phyloP scores from a whole-genome alignment of 148 eudicot genomes.

The Cornus suecica region DNA sequence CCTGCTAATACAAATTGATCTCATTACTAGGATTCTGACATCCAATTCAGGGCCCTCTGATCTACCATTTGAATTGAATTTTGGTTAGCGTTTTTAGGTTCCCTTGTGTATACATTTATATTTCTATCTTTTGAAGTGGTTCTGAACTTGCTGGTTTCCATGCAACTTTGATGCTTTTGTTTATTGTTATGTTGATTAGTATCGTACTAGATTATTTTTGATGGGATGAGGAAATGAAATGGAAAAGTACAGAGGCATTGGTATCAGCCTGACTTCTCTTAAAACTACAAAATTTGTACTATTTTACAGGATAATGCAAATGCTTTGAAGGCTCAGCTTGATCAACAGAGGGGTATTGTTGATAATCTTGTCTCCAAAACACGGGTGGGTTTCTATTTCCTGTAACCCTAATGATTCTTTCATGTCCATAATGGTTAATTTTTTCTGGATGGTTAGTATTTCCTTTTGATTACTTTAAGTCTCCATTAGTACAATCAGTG shows the following conservation, averaged over 20 bases:
- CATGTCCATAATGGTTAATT: not conserved
- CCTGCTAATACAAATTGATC: too few relatives aligned
- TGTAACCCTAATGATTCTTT: not conserved
- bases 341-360: conserved; percentile 83
- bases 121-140: too few relatives aligned
- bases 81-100: too few relatives aligned
- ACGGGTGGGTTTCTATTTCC: conserved; percentile 49
- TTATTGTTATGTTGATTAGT: not conserved
- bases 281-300: conserved; percentile 1
- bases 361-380: conserved; percentile 93
- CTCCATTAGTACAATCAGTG: not conserved
- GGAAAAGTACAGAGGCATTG: not conserved
- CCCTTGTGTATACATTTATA: too few relatives aligned
- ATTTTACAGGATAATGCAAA: conserved; percentile 81
- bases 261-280: not conserved
- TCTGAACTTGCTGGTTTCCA: too few relatives aligned
- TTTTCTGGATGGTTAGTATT: not conserved
- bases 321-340: conserved; percentile 83
- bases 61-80: too few relatives aligned
- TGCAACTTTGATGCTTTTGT: too few relatives aligned
- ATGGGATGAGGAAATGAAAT: not conserved
- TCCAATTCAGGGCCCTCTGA: too few relatives aligned
- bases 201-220: not conserved
- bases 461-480: not conserved
- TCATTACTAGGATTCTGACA: too few relatives aligned